Percentiles rank a stretch among this genome's conserved stretches.
Evolutionary conservation across 2,329 filamentous ascomycete species (phyloP).

Genomic region (Domatiomyces globalis): DNA sequence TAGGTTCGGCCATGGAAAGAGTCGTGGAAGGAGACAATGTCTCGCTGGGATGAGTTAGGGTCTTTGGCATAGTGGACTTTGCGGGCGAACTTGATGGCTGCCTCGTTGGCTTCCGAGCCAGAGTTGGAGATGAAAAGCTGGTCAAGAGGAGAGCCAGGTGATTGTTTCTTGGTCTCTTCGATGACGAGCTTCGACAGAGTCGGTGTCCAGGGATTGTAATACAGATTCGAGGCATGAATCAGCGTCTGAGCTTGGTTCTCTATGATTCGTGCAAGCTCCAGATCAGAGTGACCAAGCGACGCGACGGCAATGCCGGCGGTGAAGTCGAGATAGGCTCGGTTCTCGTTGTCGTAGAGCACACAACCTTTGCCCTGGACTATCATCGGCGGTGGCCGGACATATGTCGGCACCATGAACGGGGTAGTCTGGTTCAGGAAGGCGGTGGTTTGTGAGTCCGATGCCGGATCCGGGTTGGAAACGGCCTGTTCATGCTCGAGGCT

Average conservation of each 20-base stretch:
- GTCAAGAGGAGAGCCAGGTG: constrained; percentile 28
- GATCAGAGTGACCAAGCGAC: constrained; percentile 77
- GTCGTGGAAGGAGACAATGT: constrained; percentile 79
- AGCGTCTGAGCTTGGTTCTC: constrained; percentile 67
- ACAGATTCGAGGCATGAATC: constrained; percentile 87
- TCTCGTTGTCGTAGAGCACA: constrained; percentile 81
- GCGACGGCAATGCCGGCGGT: constrained; percentile 95
- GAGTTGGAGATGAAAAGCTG: constrained; percentile 93
- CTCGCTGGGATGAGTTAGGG: constrained; percentile 57
- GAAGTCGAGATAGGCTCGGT: constrained; percentile 81
- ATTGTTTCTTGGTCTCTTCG: constrained; percentile 61
- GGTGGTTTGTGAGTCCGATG: constrained; percentile 57
- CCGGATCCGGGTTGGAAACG: constrained; percentile 57
- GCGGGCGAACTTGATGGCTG: constrained; percentile 89
- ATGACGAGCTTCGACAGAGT: constrained; percentile 74
- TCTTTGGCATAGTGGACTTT: constrained; percentile 72
- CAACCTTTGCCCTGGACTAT: constrained; percentile 80
- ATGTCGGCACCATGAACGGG: constrained; percentile 91
- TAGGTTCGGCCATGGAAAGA: constrained; percentile 96
- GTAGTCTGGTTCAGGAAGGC: constrained; percentile 60
- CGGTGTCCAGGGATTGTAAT: constrained; percentile 93
- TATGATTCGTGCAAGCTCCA: constrained; percentile 59
- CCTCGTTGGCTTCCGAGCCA: constrained; percentile 92
- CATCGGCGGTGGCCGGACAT: constrained; percentile 75
- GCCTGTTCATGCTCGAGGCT: constrained; percentile 32